Evolutionary conservation across 176 grass and related monocot species (phyloP).

Genomic region (Eleusine indica): DNA sequence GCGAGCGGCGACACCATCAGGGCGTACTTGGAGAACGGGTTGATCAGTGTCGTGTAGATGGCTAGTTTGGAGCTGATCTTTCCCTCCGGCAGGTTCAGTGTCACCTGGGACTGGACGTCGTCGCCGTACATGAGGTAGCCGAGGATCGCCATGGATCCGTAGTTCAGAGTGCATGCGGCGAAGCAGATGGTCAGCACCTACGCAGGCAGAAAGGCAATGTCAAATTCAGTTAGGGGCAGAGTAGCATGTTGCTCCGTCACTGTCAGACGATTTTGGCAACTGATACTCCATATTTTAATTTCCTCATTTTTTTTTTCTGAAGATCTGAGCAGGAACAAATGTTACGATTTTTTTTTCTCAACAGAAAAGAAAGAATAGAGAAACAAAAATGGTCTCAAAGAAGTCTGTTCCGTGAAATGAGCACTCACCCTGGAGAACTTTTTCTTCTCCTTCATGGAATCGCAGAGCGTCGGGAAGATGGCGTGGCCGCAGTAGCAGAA

Average conservation of each 20-base stretch:
- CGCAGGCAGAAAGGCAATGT: not conserved
- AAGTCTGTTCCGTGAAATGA: not conserved
- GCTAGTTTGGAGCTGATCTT: slow-evolving; percentile 63
- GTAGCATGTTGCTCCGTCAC: not conserved
- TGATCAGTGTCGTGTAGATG: slow-evolving; percentile 81
- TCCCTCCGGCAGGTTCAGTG: slow-evolving; percentile 69
- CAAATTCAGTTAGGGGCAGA: not conserved
- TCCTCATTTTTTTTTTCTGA: too few relatives aligned
- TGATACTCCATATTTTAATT: not conserved
- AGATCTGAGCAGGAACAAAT: not conserved
- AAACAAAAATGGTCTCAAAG: not conserved
- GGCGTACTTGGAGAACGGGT: slow-evolving; percentile 77
- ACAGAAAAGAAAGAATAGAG: not conserved
- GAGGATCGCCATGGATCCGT: slow-evolving; percentile 61
- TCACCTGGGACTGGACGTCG: slow-evolving; percentile 62
- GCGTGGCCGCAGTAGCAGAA: slow-evolving; percentile 90
- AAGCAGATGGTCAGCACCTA: slow-evolving; percentile 77
- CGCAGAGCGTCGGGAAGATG: slow-evolving; percentile 76
- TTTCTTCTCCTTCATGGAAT: slow-evolving; percentile 73
- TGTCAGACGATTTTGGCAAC: not conserved
- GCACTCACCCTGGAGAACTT: slow-evolving; percentile 68
- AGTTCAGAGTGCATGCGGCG: slow-evolving; percentile 63
- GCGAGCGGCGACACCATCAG: slow-evolving; percentile 65
- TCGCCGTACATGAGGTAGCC: slow-evolving; percentile 88
- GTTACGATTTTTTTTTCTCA: not conserved